Evolutionary conservation across 164 flowering plant species (phyloP).

Genomic region (Sextonia rubra): DNA sequence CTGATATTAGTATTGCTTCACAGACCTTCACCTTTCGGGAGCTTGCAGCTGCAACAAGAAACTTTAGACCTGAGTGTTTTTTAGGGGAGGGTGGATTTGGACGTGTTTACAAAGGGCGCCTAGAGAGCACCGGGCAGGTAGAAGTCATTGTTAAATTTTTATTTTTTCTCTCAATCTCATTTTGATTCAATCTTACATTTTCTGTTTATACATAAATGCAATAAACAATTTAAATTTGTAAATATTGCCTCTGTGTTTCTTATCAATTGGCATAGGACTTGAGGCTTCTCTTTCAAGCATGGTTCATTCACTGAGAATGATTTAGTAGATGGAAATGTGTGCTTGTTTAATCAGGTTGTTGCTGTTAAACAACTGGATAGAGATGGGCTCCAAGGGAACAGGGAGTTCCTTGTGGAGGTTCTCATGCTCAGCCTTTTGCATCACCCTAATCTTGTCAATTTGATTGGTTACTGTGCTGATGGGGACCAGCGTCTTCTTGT

Average conservation of each 20-base stretch:
- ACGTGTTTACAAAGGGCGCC: constrained; percentile 33
- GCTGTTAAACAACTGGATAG: constrained; percentile 38
- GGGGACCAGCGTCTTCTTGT: constrained; percentile 45
- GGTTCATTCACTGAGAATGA: too few species aligned
- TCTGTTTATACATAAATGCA: background rate
- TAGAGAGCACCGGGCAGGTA: constrained; percentile 39
- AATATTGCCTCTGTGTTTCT: background rate
- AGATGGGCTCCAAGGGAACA: constrained; percentile 39
- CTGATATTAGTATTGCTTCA: constrained; percentile 26
- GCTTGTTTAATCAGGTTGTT: constrained; percentile 25
- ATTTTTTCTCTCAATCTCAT: background rate
- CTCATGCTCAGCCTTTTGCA: constrained; percentile 42
- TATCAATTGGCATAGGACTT: background rate
- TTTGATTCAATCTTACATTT: background rate
- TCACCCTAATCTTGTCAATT: constrained; percentile 35
- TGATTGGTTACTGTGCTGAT: constrained; percentile 41
- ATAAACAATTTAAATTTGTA: background rate
- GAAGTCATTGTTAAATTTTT: background rate
- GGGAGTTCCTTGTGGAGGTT: constrained; percentile 41
- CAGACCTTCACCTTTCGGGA: constrained; percentile 35
- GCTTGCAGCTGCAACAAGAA: constrained; percentile 39
- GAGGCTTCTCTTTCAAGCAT: background rate
- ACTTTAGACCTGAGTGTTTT: constrained; percentile 28
- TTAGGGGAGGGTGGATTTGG: constrained; percentile 46
- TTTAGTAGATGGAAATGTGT: background rate